Evolutionary conservation across 2,329 filamentous ascomycete genomes (phyloP), one percentile per base, ranked within the genome.

Genomic region (Capronia americana): DNA sequence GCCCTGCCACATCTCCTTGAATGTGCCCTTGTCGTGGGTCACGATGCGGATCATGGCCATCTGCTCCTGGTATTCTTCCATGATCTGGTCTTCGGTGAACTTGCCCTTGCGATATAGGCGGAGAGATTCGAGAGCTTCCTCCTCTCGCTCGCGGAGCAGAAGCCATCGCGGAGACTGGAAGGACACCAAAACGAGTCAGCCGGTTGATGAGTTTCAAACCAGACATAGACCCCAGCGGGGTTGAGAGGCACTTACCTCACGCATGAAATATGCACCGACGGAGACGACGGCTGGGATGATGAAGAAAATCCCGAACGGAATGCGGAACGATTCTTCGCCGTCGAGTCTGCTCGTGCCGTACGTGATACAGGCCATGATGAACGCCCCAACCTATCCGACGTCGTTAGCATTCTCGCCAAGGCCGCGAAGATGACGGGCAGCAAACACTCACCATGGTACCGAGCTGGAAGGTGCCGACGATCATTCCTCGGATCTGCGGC

Each of bases 111-210:
- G 57, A 32, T 63, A 65, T 12, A 57, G 20, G 8, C 51, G 57
- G 6, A 77, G 69, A 3, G 73, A 70, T 11, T 66, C 58, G 8
- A 74, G 63, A 2, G 76, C 73, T 61, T 78, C 73, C 7, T 72
- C 51, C 14, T 68, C 71, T 11, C 73, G 73, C 38, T 72, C 70
- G 4, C 71, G 73, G 32, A 75, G 70, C 44, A 76, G 68, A 26
- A 74, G 67, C 74, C 74, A 78, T 12, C 74, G 71, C 30, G 74
- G 74, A 23, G 74, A 76, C 60, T 78, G 32, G 8, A 24, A 38
- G 32, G 30, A n/a, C 38, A 20, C 38, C 24, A n/a, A 12, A 48
- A 46, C 23, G 23, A 54, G 48, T 54, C n/a, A 41, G 46, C n/a
- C 1, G 23, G 32, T n/a, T n/a, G 38, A 44, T 44, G 38, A 7